A percentile compares a stretch with the other conserved stretches of the same genome.
These are phyloP conservation scores for Kluyveromyces wickerhamii DNA, from an alignment of 805 yeast species.

Conservation along the genomic window DNA sequence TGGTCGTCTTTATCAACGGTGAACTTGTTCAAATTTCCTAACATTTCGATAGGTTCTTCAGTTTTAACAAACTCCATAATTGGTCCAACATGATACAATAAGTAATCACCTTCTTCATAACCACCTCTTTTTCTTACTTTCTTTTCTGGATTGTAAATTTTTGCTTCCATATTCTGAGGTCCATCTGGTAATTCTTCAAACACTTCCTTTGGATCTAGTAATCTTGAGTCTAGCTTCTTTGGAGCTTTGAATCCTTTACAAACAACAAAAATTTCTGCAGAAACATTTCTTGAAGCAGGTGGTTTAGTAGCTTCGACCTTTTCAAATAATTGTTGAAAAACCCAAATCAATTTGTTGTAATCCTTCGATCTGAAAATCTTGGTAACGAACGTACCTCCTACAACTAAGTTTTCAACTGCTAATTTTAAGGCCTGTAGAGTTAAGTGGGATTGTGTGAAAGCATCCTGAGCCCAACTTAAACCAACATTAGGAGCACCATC, in stretches of 20 bases:
- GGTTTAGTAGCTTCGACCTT: slow-evolving; percentile 99
- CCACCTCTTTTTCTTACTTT: slow-evolving; percentile 89
- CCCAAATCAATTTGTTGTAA: slow-evolving; percentile 96
- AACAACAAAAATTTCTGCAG: slow-evolving; percentile 97
- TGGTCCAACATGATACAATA: slow-evolving; percentile 60
- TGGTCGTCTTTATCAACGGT: slow-evolving; percentile 50
- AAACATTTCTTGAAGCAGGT: slow-evolving; percentile 96
- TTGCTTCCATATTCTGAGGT: slow-evolving; percentile 76
- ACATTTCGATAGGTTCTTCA: slow-evolving; percentile 74
- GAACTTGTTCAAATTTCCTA: slow-evolving; percentile 68
- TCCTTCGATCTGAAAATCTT: slow-evolving; percentile 98
- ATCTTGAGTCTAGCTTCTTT: slow-evolving; percentile 84
- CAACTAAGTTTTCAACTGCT: slow-evolving; percentile 85
- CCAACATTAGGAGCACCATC: slow-evolving; percentile 99
- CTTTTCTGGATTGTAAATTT: slow-evolving; percentile 89
- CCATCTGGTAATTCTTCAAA: slow-evolving; percentile 83
- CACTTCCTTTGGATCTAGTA: slow-evolving; percentile 86
- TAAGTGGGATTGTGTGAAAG: slow-evolving; percentile 94
- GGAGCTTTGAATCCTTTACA: slow-evolving; percentile 97
- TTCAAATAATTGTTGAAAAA: slow-evolving; percentile 89
- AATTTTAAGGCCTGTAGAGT: slow-evolving; percentile 88
- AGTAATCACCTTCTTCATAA: slow-evolving; percentile 88
- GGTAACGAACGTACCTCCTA: slow-evolving; percentile 94
- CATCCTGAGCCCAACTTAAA: slow-evolving; percentile 99
- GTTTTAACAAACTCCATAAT: slow-evolving; percentile 73